Evolutionary conservation across 257 asterid genomes (phyloP).

Genomic region (Nicotiana paniculata): DNA sequence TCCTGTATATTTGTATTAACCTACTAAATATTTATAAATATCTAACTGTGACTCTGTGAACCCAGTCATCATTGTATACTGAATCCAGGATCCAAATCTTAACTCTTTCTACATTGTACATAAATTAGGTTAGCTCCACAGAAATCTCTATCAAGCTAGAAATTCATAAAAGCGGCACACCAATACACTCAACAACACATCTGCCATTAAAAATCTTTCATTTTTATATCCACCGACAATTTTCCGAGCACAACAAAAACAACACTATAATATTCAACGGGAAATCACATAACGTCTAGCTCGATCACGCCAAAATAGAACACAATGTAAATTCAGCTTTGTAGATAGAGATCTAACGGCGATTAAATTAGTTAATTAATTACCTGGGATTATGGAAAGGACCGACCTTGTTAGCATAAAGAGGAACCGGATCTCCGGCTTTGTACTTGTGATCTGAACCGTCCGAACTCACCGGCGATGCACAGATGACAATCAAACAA

Average conservation of each 20-base stretch:
- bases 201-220: neutral
- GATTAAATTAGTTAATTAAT: neutral
- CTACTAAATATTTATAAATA: too few relatives aligned
- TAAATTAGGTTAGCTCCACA: neutral
- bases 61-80: too few relatives aligned
- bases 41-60: too few relatives aligned
- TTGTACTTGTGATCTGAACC: conserved; percentile 78
- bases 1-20: too few relatives aligned
- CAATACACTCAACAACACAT: too few relatives aligned
- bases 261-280: neutral
- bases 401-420: conserved; percentile 82
- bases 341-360: neutral
- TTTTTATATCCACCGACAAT: neutral
- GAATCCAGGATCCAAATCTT: neutral
- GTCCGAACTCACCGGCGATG: conserved; percentile 47
- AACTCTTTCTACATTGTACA: neutral
- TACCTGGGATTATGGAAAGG: conserved; percentile 93
- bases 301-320: neutral
- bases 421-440: conserved; percentile 70
- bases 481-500: conserved; percentile 15
- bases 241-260: neutral
- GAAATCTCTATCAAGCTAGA: neutral
- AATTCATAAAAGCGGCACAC: too few relatives aligned
- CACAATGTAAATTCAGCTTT: neutral
- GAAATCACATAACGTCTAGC: neutral